These are phyloP conservation scores for Pseudisothecium myosuroides DNA, from an alignment of 225 moss, liverwort and hornwort species.

Conservation along the genomic window DNA sequence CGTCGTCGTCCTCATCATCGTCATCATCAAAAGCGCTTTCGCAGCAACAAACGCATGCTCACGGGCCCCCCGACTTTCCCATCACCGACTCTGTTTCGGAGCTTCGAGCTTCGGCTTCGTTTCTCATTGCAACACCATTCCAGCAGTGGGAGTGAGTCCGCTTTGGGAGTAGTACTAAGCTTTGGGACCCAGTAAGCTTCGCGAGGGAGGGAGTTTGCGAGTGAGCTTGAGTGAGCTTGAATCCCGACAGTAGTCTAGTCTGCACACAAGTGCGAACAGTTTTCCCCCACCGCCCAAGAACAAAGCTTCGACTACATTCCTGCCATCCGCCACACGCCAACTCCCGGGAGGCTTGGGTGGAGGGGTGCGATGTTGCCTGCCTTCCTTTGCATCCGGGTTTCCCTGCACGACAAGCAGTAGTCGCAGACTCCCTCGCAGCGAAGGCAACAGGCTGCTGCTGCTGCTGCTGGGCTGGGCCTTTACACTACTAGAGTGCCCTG, in stretches of 20 bases:
- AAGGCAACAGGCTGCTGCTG: neutral
- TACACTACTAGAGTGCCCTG: neutral
- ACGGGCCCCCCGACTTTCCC: neutral
- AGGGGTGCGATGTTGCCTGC: neutral
- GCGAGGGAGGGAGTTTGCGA: neutral
- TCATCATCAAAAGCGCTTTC: neutral
- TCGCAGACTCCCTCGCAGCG: neutral
- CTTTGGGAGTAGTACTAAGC: neutral
- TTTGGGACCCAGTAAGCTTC: neutral
- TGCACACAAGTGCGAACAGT: neutral
- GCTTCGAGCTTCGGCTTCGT: neutral
- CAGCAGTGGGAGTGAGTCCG: neutral
- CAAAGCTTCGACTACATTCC: slow-evolving; percentile 2
- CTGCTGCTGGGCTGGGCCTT: neutral
- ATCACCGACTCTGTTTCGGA: neutral
- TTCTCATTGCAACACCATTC: neutral
- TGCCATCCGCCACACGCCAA: slow-evolving; percentile 30
- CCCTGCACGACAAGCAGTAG: slow-evolving; percentile 26
- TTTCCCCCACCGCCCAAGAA: slow-evolving; percentile 3
- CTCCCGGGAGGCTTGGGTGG: neutral
- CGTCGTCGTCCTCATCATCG: neutral
- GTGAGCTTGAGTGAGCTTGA: neutral
- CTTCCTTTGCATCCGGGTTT: slow-evolving; percentile 21
- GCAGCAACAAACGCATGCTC: neutral
- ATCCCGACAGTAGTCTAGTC: neutral